Evolutionary conservation across 805 yeast species (phyloP), one percentile per base, ranked within the genome.

Genomic region (Danielia oregonensis): DNA sequence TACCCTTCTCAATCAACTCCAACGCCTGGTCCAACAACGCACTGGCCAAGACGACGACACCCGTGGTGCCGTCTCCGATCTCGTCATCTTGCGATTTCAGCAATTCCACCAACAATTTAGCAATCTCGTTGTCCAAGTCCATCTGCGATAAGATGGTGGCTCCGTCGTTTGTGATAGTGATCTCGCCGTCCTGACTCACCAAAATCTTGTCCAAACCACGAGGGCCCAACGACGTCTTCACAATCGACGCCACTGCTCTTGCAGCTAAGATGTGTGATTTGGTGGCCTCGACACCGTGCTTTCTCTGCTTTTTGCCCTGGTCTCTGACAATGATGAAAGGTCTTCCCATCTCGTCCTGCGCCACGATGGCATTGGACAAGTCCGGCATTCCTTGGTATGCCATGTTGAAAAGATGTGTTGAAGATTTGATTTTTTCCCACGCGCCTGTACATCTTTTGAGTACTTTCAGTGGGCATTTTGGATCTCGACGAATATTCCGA

Each of bases 341-440:
- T 63, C 98, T 82, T 14, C 99, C 99, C 89, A 85, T 86, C 63
- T 93, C 99, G 61, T 93, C 99, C 64, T 91, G 98, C 3, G 98
- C 97, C 70, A 93, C 87, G 52, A 93, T 88, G 63, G 98, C 98
- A 55, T 94, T 93, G 49, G 97, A 89, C 75, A 93, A 71, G 61
- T 93, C 98, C 26, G 96, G 96, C 84, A 79, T 74, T 40, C 41
- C 44, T 8, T 25, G 39, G 31, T 46, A 47, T 14, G 51, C 51
- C 51, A 46, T 46, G 33, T 34, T 46, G 35, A 23, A 12, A 24
- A 18, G 35, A 26, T 6, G 22, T 18, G 33, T 33, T 26, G 27
- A 17, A 18, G 28, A 30, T 24, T 26, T 28, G 28, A 26, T 12
- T 36, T 36, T 36, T 22, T 29, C 22, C 10, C 3, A n/a, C 32